phyloP scores from a whole-genome alignment of 805 yeast species.

The Brettanomyces sp. region DNA sequence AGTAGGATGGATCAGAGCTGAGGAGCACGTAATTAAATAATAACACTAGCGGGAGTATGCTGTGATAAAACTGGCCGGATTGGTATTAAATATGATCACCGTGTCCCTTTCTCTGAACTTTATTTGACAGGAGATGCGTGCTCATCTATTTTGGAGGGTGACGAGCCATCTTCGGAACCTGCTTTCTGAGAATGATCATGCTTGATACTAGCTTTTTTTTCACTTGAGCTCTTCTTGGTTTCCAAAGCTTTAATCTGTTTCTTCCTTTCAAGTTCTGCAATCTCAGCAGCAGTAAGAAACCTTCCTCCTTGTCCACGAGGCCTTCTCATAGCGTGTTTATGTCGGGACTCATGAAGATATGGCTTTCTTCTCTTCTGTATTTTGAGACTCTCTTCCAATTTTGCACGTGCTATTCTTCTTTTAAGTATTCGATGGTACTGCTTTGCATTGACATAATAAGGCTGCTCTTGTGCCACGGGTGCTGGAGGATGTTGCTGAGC shows the following conservation, averaged over 20 bases:
- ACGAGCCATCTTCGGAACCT: too few species aligned
- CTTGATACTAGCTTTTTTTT: too few species aligned
- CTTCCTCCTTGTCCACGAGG: conserved; percentile 99
- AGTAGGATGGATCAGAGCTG: too few species aligned
- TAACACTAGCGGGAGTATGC: too few species aligned
- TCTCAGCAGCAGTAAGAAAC: conserved; percentile 89
- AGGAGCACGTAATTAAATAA: too few species aligned
- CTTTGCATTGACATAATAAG: conserved; percentile 95
- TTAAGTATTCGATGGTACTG: conserved; percentile 93
- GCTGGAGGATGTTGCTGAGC: neutral
- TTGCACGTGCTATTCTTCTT: conserved; percentile 88
- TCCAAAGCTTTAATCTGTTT: conserved; percentile 21
- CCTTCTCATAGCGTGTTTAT: conserved; percentile 97
- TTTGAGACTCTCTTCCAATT: conserved; percentile 78
- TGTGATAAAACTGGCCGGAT: too few species aligned
- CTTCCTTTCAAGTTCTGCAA: conserved; percentile 52
- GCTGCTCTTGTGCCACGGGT: conserved; percentile 50
- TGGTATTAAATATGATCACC: too few species aligned
- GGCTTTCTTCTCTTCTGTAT: conserved; percentile 88
- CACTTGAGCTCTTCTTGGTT: neutral
- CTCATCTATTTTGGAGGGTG: too few species aligned
- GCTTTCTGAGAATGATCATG: too few species aligned
- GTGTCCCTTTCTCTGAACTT: too few species aligned
- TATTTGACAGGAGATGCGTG: too few species aligned
- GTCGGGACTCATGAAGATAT: conserved; percentile 92